A percentile compares a stretch with the other conserved stretches of the same genome.
These are phyloP conservation scores for Protea cynaroides DNA, from an alignment of 164 flowering plant species.

Conservation along the genomic window DNA sequence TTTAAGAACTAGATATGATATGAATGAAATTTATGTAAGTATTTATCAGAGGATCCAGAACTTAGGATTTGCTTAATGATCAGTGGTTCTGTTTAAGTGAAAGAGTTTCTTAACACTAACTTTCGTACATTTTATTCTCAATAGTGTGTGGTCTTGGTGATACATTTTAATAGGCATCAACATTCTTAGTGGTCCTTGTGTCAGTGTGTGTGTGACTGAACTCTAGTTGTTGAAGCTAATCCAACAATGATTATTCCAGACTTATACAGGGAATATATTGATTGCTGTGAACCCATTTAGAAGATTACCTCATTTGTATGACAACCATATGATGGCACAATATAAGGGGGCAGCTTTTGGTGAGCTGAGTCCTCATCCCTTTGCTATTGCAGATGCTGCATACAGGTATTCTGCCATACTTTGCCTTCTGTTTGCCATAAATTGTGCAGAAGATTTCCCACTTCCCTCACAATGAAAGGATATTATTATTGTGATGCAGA, in stretches of 20 bases:
- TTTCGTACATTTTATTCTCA: not conserved
- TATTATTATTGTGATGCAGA: conserved; percentile 25
- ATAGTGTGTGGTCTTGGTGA: too few species aligned
- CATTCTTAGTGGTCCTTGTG: not conserved
- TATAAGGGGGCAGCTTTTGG: conserved; percentile 94
- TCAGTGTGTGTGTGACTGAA: not conserved
- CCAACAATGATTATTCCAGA: conserved; percentile 37
- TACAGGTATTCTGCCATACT: conserved; percentile 51
- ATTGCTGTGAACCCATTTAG: conserved; percentile 96
- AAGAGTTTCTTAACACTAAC: not conserved
- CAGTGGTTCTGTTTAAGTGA: not conserved
- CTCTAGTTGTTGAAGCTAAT: conserved; percentile 1
- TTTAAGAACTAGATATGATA: conserved; percentile 82
- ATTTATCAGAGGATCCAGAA: not conserved
- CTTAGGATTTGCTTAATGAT: too few species aligned
- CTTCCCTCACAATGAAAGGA: not conserved
- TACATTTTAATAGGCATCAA: too few species aligned
- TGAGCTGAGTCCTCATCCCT: conserved; percentile 98
- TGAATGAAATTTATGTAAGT: conserved; percentile 98
- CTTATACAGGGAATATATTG: conserved; percentile 92
- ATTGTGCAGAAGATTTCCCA: not conserved
- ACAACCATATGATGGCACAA: conserved; percentile 90
- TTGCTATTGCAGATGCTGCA: conserved; percentile 99
- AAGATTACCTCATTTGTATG: conserved; percentile 90
- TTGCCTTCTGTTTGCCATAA: not conserved